Conservation (phyloP, 768 basidiomycete genomes). For the Scleroderma bovista region DNA sequence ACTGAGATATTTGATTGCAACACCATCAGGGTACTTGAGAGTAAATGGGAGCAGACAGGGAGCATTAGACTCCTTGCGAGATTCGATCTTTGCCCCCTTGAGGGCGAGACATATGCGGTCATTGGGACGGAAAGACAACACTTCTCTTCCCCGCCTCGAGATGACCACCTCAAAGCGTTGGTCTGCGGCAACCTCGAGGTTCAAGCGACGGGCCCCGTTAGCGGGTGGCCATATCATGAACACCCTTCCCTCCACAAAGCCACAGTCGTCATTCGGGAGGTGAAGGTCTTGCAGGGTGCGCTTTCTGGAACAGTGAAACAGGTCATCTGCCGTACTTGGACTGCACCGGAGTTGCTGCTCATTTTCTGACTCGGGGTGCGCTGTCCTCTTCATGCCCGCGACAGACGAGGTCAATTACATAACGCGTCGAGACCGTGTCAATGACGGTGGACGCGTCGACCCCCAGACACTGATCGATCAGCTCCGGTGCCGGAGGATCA, state of each 20-base stretch:
- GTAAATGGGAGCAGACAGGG: slow-evolving; percentile 34
- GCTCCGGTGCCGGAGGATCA: background rate
- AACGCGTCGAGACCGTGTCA: background rate
- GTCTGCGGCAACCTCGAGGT: slow-evolving; percentile 20
- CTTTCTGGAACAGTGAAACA: slow-evolving; percentile 23
- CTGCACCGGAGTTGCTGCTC: slow-evolving; percentile 1
- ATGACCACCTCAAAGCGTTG: slow-evolving; percentile 35
- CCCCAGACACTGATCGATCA: background rate
- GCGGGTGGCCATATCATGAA: slow-evolving; percentile 42
- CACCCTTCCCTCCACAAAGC: slow-evolving; percentile 38
- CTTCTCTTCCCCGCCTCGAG: slow-evolving; percentile 28
- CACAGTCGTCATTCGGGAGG: slow-evolving; percentile 25
- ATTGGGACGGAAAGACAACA: slow-evolving; percentile 35
- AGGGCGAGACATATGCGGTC: slow-evolving; percentile 46
- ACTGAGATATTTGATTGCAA: slow-evolving; percentile 34
- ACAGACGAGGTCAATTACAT: too few relatives aligned
- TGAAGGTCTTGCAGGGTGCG: slow-evolving; percentile 27
- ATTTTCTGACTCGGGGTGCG: background rate
- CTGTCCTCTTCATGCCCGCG: slow-evolving; percentile 2
- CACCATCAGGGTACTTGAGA: slow-evolving; percentile 40
- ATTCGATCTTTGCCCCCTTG: slow-evolving; percentile 35
- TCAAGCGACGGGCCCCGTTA: slow-evolving; percentile 24
- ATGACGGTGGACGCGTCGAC: background rate
- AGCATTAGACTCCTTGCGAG: slow-evolving; percentile 20
- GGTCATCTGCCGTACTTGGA: background rate